phyloP scores from a whole-genome alignment of 2,329 filamentous ascomycete genomes.

The Penicillium olsonii region DNA sequence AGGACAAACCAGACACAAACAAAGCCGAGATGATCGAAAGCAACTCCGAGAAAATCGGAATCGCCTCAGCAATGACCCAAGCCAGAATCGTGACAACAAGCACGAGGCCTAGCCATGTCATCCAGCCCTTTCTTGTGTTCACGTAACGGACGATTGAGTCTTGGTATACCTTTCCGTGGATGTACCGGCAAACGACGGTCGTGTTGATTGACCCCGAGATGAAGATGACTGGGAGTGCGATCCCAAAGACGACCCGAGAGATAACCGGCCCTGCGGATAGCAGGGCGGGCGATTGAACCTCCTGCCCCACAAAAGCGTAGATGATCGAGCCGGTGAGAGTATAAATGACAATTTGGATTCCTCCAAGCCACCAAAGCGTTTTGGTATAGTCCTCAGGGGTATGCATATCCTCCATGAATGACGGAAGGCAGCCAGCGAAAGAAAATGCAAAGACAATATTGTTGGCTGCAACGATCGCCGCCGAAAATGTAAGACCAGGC shows the following conservation, averaged over 20 bases:
- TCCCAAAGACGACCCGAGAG: constrained; percentile 7
- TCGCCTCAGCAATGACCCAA: constrained; percentile 19
- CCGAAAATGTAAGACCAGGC: constrained; percentile 6
- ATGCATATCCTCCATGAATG: constrained; percentile 11
- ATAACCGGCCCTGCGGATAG: constrained; percentile 5
- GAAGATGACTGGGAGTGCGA: constrained; percentile 12
- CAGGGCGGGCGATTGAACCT: constrained; percentile 6
- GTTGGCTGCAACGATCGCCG: constrained; percentile 7
- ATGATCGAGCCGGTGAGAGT: constrained; percentile 10
- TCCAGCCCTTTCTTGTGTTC: constrained; percentile 19
- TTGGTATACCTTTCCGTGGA: constrained; percentile 17
- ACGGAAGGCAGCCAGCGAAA: constrained; percentile 5
- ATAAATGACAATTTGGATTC: constrained; percentile 6
- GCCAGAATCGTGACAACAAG: constrained; percentile 11
- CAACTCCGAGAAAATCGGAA: constrained; percentile 19
- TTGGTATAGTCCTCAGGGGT: constrained; percentile 7
- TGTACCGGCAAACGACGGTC: constrained; percentile 18
- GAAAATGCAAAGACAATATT: constrained; percentile 10
- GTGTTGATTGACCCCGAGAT: constrained; percentile 20
- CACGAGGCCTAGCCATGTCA: constrained; percentile 14
- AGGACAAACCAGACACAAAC: constrained; percentile 8
- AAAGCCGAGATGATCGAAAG: constrained; percentile 12
- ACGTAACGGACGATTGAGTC: constrained; percentile 12
- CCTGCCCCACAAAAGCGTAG: constrained; percentile 10
- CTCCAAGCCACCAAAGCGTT: constrained; percentile 9